These are phyloP conservation scores for Pestalotiopsis sp. DNA, from an alignment of 2,329 filamentous ascomycete genomes.

Conservation along the genomic window DNA sequence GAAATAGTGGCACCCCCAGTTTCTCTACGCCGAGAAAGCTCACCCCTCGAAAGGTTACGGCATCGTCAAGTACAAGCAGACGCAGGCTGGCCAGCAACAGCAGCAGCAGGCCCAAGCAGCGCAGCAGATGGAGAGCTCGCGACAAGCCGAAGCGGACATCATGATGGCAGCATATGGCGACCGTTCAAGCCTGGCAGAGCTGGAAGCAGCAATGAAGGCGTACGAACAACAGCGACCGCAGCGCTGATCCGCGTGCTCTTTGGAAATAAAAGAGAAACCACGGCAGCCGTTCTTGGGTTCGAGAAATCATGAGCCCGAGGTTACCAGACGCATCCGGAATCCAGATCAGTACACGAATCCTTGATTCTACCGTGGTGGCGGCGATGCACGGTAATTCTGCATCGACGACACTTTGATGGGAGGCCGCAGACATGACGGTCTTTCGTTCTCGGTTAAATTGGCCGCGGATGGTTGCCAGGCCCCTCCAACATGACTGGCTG, in stretches of 20 bases:
- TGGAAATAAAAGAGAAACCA: not conserved
- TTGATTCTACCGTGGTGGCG: not conserved
- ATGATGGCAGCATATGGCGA: conserved; percentile 54
- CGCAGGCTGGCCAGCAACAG: conserved; percentile 22
- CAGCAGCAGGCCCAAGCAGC: conserved; percentile 24
- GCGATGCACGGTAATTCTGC: not conserved
- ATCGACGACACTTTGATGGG: not conserved
- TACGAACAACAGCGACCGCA: conserved; percentile 38
- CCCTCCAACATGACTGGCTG: not conserved
- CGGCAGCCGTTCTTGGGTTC: not conserved
- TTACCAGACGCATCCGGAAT: not conserved
- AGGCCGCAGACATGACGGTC: not conserved
- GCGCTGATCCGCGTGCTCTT: not conserved
- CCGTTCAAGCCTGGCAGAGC: conserved; percentile 48
- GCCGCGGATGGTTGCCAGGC: not conserved
- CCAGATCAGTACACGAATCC: not conserved
- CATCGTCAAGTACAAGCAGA: conserved; percentile 30
- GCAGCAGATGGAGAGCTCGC: conserved; percentile 33
- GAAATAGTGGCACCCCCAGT: not conserved
- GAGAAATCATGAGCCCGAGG: not conserved
- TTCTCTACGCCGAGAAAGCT: not conserved
- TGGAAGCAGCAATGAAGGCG: conserved; percentile 50
- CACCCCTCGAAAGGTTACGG: conserved; percentile 28
- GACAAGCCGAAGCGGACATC: conserved; percentile 36
- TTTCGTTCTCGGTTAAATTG: not conserved